Base-by-base conservation (phyloP, 2,329 filamentous ascomycete genomes). In the Paecilomyces sp. region DNA sequence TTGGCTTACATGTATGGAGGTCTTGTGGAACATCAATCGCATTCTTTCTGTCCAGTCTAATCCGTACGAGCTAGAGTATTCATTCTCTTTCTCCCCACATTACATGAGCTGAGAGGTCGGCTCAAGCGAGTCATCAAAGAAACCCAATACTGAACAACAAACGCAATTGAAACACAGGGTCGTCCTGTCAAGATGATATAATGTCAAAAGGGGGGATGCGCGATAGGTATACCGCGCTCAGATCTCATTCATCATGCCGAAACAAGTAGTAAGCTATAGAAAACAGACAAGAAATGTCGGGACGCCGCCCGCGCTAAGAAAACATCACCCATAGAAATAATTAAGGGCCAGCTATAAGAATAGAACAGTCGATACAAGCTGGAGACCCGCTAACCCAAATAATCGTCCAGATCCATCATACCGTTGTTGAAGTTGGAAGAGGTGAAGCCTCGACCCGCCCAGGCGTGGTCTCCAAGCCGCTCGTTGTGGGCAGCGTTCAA, bases 381-480 rank as follows among this genome's bases (percentile, higher is more conserved):
- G 31, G 31, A 33, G 22, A 53, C 28, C 13, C 28, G 51, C 28
- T 30, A 53, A 53, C 51, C 51, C 51, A 53, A 53, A 53, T 53
- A 53, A 24, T 53, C 51, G 15, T 53, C 51, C 51, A 53, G 11
- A 30, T 53, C 51, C 51, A 53, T 53, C 22, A 25, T 30, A 15
- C 51, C 51, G 11, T 25, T 53, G 22, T 25, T 53, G 28, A 53
- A 13, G n/a, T 53, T 53, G 6, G 51, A 53, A 25, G 51, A n/a
- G 3, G 3, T 24, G 51, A 53, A 30, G 15, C 15, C 22, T 24
- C 59, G 60, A 15, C 61, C 62, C 31, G 59, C 54, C 64, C 65
- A 67, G 9, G 60, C 15, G 41, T 64, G 62, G 54, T 66, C 61
- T 55, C 55, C 57, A 33, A 62, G 61, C 8, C 60, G 34, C 22